A percentile compares a stretch with the other conserved stretches of the same genome.
These are phyloP conservation scores for Musa schizocarpa DNA, from an alignment of 176 grass and related monocot species.

Conservation along the genomic window DNA sequence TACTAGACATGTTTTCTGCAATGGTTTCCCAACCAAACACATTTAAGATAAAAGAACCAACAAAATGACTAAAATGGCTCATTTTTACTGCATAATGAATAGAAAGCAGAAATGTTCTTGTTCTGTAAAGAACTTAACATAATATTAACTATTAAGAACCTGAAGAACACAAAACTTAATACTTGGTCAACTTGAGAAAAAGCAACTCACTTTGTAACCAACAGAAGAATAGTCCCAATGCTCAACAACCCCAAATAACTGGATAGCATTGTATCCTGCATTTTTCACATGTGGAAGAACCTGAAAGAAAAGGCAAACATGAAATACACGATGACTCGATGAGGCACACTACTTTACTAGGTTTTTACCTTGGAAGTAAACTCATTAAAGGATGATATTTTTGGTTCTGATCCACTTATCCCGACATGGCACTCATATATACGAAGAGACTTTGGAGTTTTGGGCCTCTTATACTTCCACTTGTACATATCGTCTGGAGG, in stretches of 20 bases:
- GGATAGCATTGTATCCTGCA: conserved; percentile 82
- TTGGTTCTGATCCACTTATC: conserved; percentile 73
- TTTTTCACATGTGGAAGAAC: conserved; percentile 78
- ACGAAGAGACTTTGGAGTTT: conserved; percentile 68
- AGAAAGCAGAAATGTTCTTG: too few species aligned
- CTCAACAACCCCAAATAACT: conserved; percentile 77
- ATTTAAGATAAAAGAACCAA: too few species aligned
- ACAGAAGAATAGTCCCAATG: conserved; percentile 92
- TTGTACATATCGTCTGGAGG: conserved; percentile 73
- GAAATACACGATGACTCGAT: conserved; percentile 1
- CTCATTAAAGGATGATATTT: conserved; percentile 75
- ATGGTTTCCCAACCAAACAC: too few species aligned
- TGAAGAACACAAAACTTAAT: background rate
- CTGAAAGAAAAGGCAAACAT: conserved; percentile 29
- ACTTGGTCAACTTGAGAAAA: background rate
- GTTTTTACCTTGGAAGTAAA: conserved; percentile 67
- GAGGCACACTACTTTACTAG: conserved; percentile 6
- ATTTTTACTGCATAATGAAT: too few species aligned
- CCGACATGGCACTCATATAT: conserved; percentile 96
- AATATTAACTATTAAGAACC: background rate
- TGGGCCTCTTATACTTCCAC: conserved; percentile 62
- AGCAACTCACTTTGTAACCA: conserved; percentile 69
- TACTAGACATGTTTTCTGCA: too few species aligned
- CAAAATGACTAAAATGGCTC: too few species aligned
- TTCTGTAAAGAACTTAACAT: too few species aligned